These are phyloP conservation scores for Lentinula guzmanii DNA, from an alignment of 768 basidiomycete genomes.

Conservation along the genomic window DNA sequence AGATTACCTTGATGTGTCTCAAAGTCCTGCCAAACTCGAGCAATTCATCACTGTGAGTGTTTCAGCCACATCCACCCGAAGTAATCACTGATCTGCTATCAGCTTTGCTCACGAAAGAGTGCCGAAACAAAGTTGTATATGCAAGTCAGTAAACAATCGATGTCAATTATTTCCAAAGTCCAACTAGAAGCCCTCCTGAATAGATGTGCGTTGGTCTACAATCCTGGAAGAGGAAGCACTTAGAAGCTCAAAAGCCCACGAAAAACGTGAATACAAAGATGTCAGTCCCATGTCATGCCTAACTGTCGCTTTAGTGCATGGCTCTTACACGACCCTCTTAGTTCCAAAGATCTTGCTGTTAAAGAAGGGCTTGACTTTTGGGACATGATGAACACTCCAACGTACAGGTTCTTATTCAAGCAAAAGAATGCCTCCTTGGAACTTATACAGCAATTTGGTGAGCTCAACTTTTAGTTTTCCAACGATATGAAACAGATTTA, in stretches of 20 bases:
- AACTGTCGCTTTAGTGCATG: neutral
- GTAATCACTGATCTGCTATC: neutral
- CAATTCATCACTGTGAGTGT: slow-evolving; percentile 5
- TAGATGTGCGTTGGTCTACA: slow-evolving; percentile 18
- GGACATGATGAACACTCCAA: slow-evolving; percentile 33
- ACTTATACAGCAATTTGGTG: slow-evolving; percentile 29
- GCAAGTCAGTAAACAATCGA: neutral
- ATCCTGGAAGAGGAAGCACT: slow-evolving; percentile 21
- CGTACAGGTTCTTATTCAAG: slow-evolving; percentile 32
- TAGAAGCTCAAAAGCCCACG: neutral
- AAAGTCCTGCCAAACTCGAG: slow-evolving; percentile 2
- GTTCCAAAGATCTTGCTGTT: slow-evolving; percentile 10
- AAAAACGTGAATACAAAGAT: slow-evolving; percentile 10
- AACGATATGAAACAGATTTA: neutral
- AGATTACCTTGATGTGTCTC: slow-evolving; percentile 8
- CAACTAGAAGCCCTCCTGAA: neutral
- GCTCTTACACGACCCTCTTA: neutral
- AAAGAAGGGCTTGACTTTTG: slow-evolving; percentile 35
- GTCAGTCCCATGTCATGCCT: slow-evolving; percentile 9
- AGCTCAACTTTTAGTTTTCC: neutral
- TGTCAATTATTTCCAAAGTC: neutral
- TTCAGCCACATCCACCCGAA: neutral
- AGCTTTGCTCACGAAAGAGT: neutral
- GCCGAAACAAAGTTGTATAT: slow-evolving; percentile 4
- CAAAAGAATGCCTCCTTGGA: slow-evolving; percentile 35